Conservation (phyloP, 2,329 filamentous ascomycete species). For the Aspergillus sp. region DNA sequence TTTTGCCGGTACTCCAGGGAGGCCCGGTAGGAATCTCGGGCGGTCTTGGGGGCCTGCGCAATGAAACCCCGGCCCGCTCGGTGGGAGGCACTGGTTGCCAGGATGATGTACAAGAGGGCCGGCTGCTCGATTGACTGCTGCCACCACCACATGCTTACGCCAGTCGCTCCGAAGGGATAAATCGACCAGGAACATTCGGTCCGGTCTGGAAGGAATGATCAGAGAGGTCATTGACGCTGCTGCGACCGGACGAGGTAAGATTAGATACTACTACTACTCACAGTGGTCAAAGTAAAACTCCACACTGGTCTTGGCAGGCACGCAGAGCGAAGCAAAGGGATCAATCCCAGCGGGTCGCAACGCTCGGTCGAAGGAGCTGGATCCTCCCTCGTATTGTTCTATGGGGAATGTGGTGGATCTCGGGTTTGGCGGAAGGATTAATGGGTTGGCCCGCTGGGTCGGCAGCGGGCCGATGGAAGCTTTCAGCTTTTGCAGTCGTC, state of each 20-base stretch:
- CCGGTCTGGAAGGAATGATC: not conserved
- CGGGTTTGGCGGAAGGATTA: no score
- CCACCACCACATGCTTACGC: not conserved
- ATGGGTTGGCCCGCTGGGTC: not conserved
- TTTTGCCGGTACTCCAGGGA: not conserved
- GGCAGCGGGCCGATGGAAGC: not conserved
- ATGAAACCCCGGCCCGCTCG: not conserved
- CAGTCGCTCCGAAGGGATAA: not conserved
- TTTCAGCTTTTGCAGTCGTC: not conserved
- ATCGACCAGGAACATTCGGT: not conserved
- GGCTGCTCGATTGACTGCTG: not conserved
- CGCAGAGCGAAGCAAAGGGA: not conserved
- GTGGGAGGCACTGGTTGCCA: conserved; percentile 1
- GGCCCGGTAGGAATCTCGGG: not conserved
- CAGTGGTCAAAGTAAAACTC: not conserved
- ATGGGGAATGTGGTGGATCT: no score
- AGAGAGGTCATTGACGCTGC: not conserved
- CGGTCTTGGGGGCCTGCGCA: not conserved
- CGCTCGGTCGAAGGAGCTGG: not conserved
- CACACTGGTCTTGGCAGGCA: not conserved
- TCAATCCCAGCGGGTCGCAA: not conserved
- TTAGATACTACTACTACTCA: not conserved
- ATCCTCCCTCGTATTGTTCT: no score
- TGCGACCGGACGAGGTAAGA: not conserved
- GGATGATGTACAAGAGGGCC: not conserved